A percentile compares a stretch with the other conserved stretches of the same genome.
Evolutionary conservation across 2,329 filamentous ascomycete genomes (phyloP).

Genomic region (Penicillium sp.): DNA sequence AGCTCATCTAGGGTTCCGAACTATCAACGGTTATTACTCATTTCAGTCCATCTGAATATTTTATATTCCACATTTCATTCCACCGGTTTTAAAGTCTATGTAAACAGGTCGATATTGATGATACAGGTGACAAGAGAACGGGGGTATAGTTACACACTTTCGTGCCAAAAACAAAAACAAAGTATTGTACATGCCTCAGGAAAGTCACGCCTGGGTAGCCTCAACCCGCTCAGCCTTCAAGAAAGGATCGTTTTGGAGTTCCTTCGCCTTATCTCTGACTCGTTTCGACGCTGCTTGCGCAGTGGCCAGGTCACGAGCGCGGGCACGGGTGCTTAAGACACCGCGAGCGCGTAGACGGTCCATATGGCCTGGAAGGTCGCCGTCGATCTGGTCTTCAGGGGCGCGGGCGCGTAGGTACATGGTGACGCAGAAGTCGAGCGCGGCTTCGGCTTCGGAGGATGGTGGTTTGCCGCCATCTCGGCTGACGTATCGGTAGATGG

Average conservation of each 20-base stretch:
- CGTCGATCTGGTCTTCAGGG: conserved; percentile 30
- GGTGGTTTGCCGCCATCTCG: conserved; percentile 3
- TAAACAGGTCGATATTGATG: background rate
- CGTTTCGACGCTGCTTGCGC: background rate
- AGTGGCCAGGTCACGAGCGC: background rate
- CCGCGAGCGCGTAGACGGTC: conserved; percentile 20
- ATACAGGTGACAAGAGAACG: background rate
- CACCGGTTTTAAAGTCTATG: background rate
- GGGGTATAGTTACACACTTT: conserved; percentile 10
- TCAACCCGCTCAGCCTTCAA: background rate
- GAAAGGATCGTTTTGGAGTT: background rate
- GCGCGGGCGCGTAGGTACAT: conserved; percentile 31
- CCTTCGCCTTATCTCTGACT: background rate
- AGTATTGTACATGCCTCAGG: background rate
- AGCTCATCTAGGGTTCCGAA: background rate
- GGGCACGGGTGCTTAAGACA: conserved; percentile 5
- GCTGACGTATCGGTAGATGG: background rate
- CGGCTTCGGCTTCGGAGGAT: conserved; percentile 13
- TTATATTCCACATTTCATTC: background rate
- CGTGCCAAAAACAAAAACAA: background rate
- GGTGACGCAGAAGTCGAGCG: conserved; percentile 36
- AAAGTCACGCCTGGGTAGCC: background rate
- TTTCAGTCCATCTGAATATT: background rate
- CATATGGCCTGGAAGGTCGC: conserved; percentile 34
- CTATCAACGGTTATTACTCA: background rate